Conservation (phyloP, 2,329 filamentous ascomycete species). For the Cytospora chrysosperma region DNA sequence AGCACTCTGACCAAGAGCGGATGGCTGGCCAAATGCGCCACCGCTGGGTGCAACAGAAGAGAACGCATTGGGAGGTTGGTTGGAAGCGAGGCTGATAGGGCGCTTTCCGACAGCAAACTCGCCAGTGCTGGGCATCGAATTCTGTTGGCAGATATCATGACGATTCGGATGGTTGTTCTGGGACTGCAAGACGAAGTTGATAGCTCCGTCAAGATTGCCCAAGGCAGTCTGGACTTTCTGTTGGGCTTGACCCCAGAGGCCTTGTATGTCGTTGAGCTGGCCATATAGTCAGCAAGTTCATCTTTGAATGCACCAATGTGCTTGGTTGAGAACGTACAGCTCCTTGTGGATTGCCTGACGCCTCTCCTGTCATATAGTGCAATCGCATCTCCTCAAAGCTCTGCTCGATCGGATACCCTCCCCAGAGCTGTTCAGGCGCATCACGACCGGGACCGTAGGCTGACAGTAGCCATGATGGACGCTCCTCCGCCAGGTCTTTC, state of each 20-base stretch:
- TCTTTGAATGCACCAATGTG: constrained; percentile 18
- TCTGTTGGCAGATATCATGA: constrained; percentile 58
- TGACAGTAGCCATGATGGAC: constrained; percentile 82
- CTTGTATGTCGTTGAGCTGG: constrained; percentile 61
- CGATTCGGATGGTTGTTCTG: constrained; percentile 75
- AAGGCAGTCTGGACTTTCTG: constrained; percentile 72
- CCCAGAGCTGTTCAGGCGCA: constrained; percentile 79
- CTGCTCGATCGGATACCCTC: constrained; percentile 74
- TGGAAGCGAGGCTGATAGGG: constrained; percentile 24
- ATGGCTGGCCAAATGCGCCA: constrained; percentile 42
- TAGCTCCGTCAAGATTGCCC: constrained; percentile 68
- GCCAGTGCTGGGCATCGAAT: constrained; percentile 43
- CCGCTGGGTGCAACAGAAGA: constrained; percentile 24
- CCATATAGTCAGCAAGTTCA: constrained; percentile 9
- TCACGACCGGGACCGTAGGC: constrained; percentile 77
- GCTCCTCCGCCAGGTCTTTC: constrained; percentile 66
- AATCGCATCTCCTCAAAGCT: constrained; percentile 85
- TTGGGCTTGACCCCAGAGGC: constrained; percentile 62
- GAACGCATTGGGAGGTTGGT: constrained; percentile 29
- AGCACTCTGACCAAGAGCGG: constrained; percentile 33
- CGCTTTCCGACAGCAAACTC: constrained; percentile 44
- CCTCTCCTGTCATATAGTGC: constrained; percentile 63
- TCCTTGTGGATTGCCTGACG: constrained; percentile 57
- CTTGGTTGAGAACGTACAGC: constrained; percentile 43
- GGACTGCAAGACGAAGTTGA: constrained; percentile 65